Conservation (phyloP, 805 yeast genomes). For the Lipomyces orientalis region DNA sequence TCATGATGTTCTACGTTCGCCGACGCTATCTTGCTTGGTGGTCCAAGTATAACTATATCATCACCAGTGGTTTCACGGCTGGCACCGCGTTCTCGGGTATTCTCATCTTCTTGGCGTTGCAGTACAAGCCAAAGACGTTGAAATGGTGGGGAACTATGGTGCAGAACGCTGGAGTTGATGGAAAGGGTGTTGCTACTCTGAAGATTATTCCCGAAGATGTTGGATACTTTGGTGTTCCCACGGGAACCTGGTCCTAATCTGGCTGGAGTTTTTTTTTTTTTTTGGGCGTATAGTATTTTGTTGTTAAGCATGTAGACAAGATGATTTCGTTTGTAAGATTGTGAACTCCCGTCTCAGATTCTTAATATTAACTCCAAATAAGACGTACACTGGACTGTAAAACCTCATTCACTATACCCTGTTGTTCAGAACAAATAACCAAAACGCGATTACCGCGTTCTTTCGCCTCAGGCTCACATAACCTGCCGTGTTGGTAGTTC, state of each 20-base stretch:
- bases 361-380: too few relatives aligned
- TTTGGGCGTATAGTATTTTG: too few relatives aligned
- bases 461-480: too few relatives aligned
- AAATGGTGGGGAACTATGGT: slow-evolving; percentile 69
- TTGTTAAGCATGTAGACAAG: too few relatives aligned
- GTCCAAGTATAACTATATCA: slow-evolving; percentile 51
- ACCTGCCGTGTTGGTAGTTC: background rate
- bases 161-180: slow-evolving; percentile 16
- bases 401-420: too few relatives aligned
- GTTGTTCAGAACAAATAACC: too few relatives aligned
- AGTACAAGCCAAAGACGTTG: slow-evolving; percentile 49
- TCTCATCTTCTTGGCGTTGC: slow-evolving; percentile 58
- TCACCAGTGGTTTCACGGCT: slow-evolving; percentile 67
- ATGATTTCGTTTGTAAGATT: too few relatives aligned
- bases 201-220: slow-evolving; percentile 39
- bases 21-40: slow-evolving; percentile 17
- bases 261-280: too few relatives aligned
- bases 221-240: slow-evolving; percentile 17
- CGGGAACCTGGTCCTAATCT: background rate
- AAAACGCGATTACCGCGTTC: too few relatives aligned
- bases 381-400: too few relatives aligned
- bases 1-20: slow-evolving; percentile 14
- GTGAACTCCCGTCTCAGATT: too few relatives aligned
- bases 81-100: slow-evolving; percentile 69
- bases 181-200: slow-evolving; percentile 8